phyloP scores from a whole-genome alignment of 345 rosid genomes.

The Gossypium longicalyx region DNA sequence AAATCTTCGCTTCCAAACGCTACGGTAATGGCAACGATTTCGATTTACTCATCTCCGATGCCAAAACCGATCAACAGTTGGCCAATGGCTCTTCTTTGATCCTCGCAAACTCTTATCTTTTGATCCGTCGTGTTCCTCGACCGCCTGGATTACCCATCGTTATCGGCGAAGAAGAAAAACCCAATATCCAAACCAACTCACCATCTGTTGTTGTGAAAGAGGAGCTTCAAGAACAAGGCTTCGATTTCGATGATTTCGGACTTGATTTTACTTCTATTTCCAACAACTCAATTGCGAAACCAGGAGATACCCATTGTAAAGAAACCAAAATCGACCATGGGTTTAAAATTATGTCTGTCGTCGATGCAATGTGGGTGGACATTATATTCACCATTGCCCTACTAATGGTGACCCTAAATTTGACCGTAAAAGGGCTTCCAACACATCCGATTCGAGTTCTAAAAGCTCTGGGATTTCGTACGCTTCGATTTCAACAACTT shows the following conservation, averaged over 20 bases:
- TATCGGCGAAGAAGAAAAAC: not conserved
- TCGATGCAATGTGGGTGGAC: not conserved
- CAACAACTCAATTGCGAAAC: not conserved
- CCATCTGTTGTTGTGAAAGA: not conserved
- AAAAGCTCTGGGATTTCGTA: not conserved
- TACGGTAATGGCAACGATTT: not conserved
- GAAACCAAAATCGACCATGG: not conserved
- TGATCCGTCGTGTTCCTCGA: not conserved
- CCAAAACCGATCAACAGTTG: not conserved
- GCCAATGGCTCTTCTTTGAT: not conserved
- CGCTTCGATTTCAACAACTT: not conserved
- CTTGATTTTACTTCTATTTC: not conserved
- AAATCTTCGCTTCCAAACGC: not conserved
- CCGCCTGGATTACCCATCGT: not conserved
- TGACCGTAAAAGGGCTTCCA: not conserved
- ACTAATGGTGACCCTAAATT: not conserved
- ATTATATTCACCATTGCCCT: conserved; percentile 5
- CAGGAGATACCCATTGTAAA: not conserved
- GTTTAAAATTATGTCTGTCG: not conserved
- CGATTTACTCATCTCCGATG: not conserved
- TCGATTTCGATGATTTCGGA: not conserved
- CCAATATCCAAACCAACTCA: not conserved
- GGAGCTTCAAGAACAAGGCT: not conserved
- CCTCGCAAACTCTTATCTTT: not conserved
- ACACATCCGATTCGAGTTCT: not conserved